Conservation (phyloP, 2,329 filamentous ascomycete species). For the Dactylellina parvicollis region DNA sequence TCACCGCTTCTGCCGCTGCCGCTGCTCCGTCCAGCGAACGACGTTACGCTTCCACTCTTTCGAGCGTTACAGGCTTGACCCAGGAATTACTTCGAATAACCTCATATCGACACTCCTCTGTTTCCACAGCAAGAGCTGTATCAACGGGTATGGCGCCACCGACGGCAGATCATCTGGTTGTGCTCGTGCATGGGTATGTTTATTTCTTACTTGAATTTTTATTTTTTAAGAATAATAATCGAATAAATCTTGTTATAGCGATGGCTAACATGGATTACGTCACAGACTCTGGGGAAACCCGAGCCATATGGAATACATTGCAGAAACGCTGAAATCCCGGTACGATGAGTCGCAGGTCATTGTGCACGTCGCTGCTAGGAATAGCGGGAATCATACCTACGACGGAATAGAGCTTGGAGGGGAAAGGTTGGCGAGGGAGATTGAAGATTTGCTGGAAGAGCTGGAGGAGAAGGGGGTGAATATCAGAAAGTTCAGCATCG, state of each 20-base stretch:
- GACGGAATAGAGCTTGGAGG: constrained; percentile 75
- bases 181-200: constrained; percentile 78
- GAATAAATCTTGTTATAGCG: constrained; percentile 34
- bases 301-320: constrained; percentile 74
- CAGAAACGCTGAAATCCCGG: constrained; percentile 71
- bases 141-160: constrained; percentile 39
- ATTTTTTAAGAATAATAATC: not conserved
- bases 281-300: constrained; percentile 81
- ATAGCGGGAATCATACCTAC: constrained; percentile 77
- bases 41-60: constrained; percentile 24
- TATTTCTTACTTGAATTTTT: constrained; percentile 18
- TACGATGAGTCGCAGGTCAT: constrained; percentile 73
- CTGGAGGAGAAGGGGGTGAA: constrained; percentile 72
- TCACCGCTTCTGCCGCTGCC: not conserved
- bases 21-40: not conserved
- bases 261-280: not conserved
- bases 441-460: constrained; percentile 70
- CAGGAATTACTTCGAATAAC: constrained; percentile 48
- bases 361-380: constrained; percentile 76
- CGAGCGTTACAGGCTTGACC: constrained; percentile 42
- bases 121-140: constrained; percentile 4
- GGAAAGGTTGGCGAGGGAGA: constrained; percentile 74
- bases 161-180: constrained; percentile 75
- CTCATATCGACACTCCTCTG: constrained; percentile 28
- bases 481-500: constrained; percentile 83